Conservation (phyloP, 495 filamentous ascomycete species). For the Tirmania nivea region DNA sequence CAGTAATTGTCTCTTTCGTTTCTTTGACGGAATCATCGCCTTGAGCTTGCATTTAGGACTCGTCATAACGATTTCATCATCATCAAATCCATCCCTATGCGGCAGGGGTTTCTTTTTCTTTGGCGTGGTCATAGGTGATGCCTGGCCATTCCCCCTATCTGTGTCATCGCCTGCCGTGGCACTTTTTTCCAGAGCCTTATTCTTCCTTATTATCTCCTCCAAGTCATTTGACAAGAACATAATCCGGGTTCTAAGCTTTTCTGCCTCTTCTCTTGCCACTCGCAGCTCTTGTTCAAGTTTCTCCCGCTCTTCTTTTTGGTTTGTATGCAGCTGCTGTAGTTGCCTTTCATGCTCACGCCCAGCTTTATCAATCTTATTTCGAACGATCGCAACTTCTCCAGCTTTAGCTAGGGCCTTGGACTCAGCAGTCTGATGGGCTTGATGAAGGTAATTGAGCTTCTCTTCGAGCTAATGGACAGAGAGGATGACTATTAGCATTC, state of each 20-base stretch:
- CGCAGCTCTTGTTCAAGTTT: constrained; percentile 37
- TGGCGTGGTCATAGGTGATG: constrained; percentile 30
- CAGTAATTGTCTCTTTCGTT: constrained; percentile 39
- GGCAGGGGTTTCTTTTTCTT: constrained; percentile 33
- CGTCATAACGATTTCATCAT: constrained; percentile 39
- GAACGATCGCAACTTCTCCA: constrained; percentile 48
- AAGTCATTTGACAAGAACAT: constrained; percentile 44
- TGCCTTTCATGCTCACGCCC: constrained; percentile 34
- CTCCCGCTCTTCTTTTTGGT: constrained; percentile 32
- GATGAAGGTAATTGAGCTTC: constrained; percentile 29
- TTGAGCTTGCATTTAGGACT: constrained; percentile 34
- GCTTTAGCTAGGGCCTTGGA: constrained; percentile 29
- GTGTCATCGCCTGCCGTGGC: neutral
- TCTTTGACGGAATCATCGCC: constrained; percentile 35
- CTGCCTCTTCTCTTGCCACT: constrained; percentile 31
- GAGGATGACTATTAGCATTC: too few relatives aligned
- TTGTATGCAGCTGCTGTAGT: constrained; percentile 29
- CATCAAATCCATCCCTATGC: constrained; percentile 50
- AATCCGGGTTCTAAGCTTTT: constrained; percentile 40
- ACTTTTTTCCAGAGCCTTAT: constrained; percentile 26
- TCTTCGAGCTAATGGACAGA: constrained; percentile 26
- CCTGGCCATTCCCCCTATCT: constrained; percentile 12
- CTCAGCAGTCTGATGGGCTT: constrained; percentile 29
- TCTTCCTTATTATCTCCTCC: constrained; percentile 32
- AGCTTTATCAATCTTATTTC: constrained; percentile 36